phyloP scores from a whole-genome alignment of 352 stramenopile genomes.

The Ophiocytium majus region DNA sequence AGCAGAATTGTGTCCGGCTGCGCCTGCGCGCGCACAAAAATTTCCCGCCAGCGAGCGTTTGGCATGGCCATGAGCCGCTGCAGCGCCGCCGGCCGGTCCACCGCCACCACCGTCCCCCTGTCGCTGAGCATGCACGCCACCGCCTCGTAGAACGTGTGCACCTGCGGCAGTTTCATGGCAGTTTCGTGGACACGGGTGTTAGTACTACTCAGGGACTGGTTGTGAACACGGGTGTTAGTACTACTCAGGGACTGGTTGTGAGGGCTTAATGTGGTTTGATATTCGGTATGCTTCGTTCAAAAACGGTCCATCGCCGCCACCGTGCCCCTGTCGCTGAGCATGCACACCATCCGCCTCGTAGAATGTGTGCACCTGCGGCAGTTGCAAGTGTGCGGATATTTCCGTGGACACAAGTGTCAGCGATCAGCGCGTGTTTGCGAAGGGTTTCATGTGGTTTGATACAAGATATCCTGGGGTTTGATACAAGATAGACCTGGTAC shows the following conservation, averaged over 20 bases:
- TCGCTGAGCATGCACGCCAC: slow-evolving; percentile 83
- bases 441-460: too few species aligned
- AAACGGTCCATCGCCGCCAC: slow-evolving; percentile 70
- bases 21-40: slow-evolving; percentile 68
- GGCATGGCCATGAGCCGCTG: slow-evolving; percentile 84
- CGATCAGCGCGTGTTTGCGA: too few species aligned
- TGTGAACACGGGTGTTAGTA: too few species aligned
- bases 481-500: too few species aligned
- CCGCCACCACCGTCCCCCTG: slow-evolving; percentile 65
- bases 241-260: too few species aligned
- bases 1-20: slow-evolving; percentile 69
- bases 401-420: too few species aligned
- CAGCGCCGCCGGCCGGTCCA: slow-evolving; percentile 83
- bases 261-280: too few species aligned
- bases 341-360: slow-evolving; percentile 94
- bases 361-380: too few species aligned
- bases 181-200: background rate
- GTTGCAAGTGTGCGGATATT: too few species aligned
- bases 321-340: slow-evolving; percentile 71
- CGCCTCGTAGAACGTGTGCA: slow-evolving; percentile 98
- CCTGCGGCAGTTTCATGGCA: slow-evolving; percentile 41
- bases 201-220: too few species aligned
- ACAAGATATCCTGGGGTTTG: too few species aligned
- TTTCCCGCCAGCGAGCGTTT: slow-evolving; percentile 63
- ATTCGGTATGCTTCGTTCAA: too few species aligned